Percentiles rank a stretch among this genome's conserved stretches.
Evolutionary conservation across 2,329 filamentous ascomycete species (phyloP).

Genomic region (Venturiaceae sp.): DNA sequence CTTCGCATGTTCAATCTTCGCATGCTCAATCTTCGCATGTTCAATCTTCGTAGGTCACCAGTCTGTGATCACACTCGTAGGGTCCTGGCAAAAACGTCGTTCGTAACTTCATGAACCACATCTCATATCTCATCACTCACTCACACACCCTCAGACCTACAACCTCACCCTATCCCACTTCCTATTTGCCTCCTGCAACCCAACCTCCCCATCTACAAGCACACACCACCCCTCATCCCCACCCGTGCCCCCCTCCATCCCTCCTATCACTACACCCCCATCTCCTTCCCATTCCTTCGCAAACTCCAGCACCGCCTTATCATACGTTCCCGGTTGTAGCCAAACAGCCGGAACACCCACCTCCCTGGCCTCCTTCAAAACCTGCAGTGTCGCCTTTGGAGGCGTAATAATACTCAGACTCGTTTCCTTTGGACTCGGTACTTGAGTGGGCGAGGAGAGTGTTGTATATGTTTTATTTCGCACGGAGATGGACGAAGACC

Average conservation of each 20-base stretch:
- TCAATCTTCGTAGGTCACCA: too few relatives aligned
- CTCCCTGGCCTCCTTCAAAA: slow-evolving; percentile 68
- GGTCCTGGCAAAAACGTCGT: too few relatives aligned
- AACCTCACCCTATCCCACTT: slow-evolving; percentile 16
- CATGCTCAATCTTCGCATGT: too few relatives aligned
- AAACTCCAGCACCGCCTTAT: slow-evolving; percentile 67
- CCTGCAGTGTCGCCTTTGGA: slow-evolving; percentile 61
- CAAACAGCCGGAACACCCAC: slow-evolving; percentile 68
- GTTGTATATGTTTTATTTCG: slow-evolving; percentile 50
- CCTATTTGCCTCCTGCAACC: slow-evolving; percentile 22
- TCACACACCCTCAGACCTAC: neutral
- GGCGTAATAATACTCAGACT: slow-evolving; percentile 82
- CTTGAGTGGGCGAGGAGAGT: slow-evolving; percentile 52
- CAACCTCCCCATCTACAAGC: slow-evolving; percentile 29
- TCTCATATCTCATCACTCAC: neutral
- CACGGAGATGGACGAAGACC: slow-evolving; percentile 54
- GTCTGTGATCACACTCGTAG: too few relatives aligned
- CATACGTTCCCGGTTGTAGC: slow-evolving; percentile 85
- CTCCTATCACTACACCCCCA: slow-evolving; percentile 54
- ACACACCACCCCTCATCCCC: slow-evolving; percentile 30
- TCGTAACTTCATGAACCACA: too few relatives aligned
- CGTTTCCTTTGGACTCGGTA: slow-evolving; percentile 59
- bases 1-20: too few relatives aligned
- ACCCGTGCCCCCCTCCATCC: slow-evolving; percentile 2
- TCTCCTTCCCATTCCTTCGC: slow-evolving; percentile 42